Base-by-base conservation (phyloP, 2,329 filamentous ascomycete genomes). In the Colletotrichum gigasporum region DNA sequence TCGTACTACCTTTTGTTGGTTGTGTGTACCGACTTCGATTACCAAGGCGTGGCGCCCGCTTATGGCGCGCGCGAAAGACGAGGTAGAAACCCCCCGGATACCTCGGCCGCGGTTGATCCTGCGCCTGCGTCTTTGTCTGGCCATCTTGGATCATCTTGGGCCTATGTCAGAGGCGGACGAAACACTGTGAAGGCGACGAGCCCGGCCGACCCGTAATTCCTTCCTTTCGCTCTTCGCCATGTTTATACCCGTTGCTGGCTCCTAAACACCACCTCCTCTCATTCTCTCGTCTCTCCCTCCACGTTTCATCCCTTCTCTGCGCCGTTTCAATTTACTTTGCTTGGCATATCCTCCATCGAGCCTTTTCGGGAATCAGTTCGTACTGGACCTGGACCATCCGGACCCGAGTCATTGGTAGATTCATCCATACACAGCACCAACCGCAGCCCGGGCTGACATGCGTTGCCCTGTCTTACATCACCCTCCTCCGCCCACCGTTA, bases 361-460 rank as follows among this genome's bases (percentile, higher is more conserved):
- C 11, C 18, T 26, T 45, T 39, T 44, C 16, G 18, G 30, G 18
- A 59, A 37, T n/a, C 14, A 28, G 4, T 32, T 47, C 47, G 20
- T 32, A 24, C 18, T 39, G 30, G 24, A 35, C 18, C 47, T 47
- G 55, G 53, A 47, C 60, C 55, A 60, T 63, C n/a, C n/a, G n/a
- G n/a, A 35, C 18, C 47, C 55, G 55, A 60, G 55, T 63, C 55
- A 60, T 63, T 60, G 6, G 26, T 26, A 48, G 42, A 37, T 18
- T 41, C 39, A 37, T 42, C 26, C 6, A 24, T 22, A 37, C 34
- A 16, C 11, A 24, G n/a, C 47, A n/a, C 28, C 20, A 35, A 35
- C 47, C 47, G 32, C 22, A 28, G 47, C 47, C 16, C 32, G 30
- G 32, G 37, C 14, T 24, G 20, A 45, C 42, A 24, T 28, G n/a